Base-by-base conservation (phyloP, 352 stramenopile species). In the Phytophthora constricta region DNA sequence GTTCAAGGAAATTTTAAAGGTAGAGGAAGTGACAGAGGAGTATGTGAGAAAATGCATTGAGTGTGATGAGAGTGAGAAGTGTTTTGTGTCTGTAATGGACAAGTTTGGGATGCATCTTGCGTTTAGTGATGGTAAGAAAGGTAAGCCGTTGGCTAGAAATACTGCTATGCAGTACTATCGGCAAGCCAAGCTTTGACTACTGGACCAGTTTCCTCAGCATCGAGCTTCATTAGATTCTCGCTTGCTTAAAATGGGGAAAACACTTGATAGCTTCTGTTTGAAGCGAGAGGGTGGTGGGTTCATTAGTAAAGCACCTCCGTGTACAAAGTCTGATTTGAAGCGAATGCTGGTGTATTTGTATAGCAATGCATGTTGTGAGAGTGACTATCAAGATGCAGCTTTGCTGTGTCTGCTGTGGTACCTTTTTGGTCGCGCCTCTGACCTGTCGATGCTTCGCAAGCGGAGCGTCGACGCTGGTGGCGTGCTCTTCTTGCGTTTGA, bases 381-480 rank as follows among this genome's bases (percentile, higher is more conserved):
- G 25, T 19, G 51, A 64, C 23, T 76, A 70, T 28, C 66, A 74
- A 43, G 66, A 68, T 23, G 55, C 46, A 0, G 66, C 54, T 19
- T 16, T 70, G 27, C 23, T 76, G 0, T 16, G 16, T 4, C 39
- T 71, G 14, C 50, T 76, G 22, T 65, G 62, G 62, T 68, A 62
- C 33, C 63, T 7, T 71, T n/a, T 75, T 50, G 57, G 62, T 7
- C 57, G 51, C 11, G 56, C 62, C 4, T 76, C 61, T 5, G 62
- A 76, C 37, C 23, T 71, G n/a, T 43, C 55, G 17, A 70, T 68
- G 46, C 46, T n/a, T n/a, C n/a, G n/a, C n/a, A n/a, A n/a, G n/a
- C n/a, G 59, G 7, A 68, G 61, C 2, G 19, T 71, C 1, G 64
- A 39, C 5, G 45, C 31, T 16, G 20, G 45, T n/a, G 58, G 66